Base-by-base conservation (phyloP, 768 basidiomycete genomes). In the Auricularia sp. region DNA sequence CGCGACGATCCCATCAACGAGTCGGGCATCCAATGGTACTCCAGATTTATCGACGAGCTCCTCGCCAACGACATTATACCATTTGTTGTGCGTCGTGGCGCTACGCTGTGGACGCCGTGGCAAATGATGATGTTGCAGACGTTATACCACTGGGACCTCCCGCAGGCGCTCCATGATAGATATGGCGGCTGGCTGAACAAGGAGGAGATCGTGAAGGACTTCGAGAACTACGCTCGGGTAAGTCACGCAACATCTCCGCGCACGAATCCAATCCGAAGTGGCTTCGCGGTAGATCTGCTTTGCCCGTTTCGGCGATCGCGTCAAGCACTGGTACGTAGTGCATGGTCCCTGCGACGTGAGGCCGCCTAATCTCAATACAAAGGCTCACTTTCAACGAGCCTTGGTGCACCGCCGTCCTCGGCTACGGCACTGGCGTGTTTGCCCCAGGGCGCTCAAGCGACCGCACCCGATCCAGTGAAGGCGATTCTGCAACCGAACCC, bases 371-470 rank as follows among this genome's bases (percentile, higher is more conserved):
- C 35, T 7, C 14, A 33, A 35, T 16, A 12, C 51, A 16, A 63
- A 86, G 85, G 86, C 72, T 89, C 61, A 90, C 87, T 2, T 77
- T 89, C 74, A 90, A 90, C 72, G 88, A 91, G 75, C 87, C 87
- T 0, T 87, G 84, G 86, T 85, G 84, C 71, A 79, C 86, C 62
- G 81, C 87, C 61, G 78, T 87, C 68, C 76, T 87, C 60, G 87
- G 88, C n/a, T 86, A 88, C 69, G 84, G 85, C 14, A 79, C 82
- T 58, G 88, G 87, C 58, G 80, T 85, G 14, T 90, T 90, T 67
- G 88, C 86, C 2, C 87, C 87, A 54, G 87, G 87, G 44, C 77
- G 86, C 63, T 85, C 83, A 69, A 86, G 84, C 73, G 84, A 87
- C 72, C 82, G 87, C 23, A 71, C 69, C 62, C 81, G 84, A 64